Conservation (phyloP, 805 yeast genomes). For the Candida easanensis region DNA sequence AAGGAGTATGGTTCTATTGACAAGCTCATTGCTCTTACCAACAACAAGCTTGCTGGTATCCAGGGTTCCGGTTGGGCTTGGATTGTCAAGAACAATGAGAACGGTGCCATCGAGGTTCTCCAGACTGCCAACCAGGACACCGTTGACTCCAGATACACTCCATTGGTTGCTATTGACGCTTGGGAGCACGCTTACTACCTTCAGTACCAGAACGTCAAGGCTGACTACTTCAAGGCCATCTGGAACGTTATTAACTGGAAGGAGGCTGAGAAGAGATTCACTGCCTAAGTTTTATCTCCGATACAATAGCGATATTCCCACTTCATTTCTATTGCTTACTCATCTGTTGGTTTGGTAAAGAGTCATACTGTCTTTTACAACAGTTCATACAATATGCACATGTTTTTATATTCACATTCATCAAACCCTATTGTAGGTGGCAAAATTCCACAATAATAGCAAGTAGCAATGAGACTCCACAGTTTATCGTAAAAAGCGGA, state of each 20-base stretch:
- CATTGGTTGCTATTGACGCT: conserved; percentile 87
- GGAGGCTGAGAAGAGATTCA: conserved; percentile 75
- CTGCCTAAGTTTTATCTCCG: conserved; percentile 28
- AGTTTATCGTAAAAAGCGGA: too few species aligned
- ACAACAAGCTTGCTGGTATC: conserved; percentile 74
- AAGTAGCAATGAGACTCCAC: neutral
- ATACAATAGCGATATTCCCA: neutral
- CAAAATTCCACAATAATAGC: neutral
- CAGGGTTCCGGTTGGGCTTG: conserved; percentile 98
- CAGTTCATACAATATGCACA: neutral
- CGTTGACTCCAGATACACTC: conserved; percentile 60
- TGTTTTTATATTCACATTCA: conserved; percentile 2
- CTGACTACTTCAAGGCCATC: conserved; percentile 86
- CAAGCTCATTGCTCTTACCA: conserved; percentile 58
- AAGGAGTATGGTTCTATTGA: conserved; percentile 74
- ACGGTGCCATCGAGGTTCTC: conserved; percentile 73
- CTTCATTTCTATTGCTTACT: neutral
- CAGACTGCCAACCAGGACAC: conserved; percentile 88
- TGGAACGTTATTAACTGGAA: conserved; percentile 95
- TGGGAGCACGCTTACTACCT: conserved; percentile 97
- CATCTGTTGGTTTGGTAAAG: neutral
- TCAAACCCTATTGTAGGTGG: too few species aligned
- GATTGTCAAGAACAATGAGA: conserved; percentile 74
- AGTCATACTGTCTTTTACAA: neutral
- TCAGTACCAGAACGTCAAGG: conserved; percentile 90